Conservation (phyloP, 2,329 filamentous ascomycete species). For the Colletotrichum acutatum region DNA sequence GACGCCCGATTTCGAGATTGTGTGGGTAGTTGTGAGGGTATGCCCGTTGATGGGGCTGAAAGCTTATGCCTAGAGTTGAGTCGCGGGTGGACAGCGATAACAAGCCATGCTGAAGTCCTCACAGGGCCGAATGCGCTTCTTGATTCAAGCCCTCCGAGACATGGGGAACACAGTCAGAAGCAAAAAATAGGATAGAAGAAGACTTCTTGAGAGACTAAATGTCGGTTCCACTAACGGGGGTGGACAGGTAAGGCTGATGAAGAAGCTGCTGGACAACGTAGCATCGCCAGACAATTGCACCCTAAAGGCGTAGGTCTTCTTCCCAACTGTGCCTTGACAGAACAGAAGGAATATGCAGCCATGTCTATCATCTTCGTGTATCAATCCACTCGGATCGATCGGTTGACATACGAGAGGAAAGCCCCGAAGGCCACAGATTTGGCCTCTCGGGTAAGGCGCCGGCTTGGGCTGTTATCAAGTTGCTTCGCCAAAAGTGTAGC, state of each 20-base stretch:
- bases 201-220: neutral
- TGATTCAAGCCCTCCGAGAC: slow-evolving; percentile 11
- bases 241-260: slow-evolving; percentile 25
- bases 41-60: slow-evolving; percentile 24
- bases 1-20: slow-evolving; percentile 26
- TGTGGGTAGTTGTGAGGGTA: neutral
- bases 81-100: neutral
- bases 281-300: neutral
- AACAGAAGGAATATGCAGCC: slow-evolving; percentile 12
- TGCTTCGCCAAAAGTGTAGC: neutral
- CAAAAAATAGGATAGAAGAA: neutral
- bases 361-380: neutral
- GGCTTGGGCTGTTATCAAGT: neutral
- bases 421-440: slow-evolving; percentile 30
- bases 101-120: neutral
- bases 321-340: neutral
- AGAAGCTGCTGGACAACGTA: slow-evolving; percentile 6
- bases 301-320: neutral
- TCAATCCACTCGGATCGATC: slow-evolving; percentile 10
- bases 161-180: slow-evolving; percentile 4
- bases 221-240: slow-evolving; percentile 2
- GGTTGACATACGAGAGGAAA: slow-evolving; percentile 15
- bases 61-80: neutral
- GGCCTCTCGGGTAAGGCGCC: slow-evolving; percentile 5
- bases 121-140: neutral